These are phyloP conservation scores for Pythium aphanidermatum DNA, from an alignment of 352 stramenopile genomes.

Conservation along the genomic window DNA sequence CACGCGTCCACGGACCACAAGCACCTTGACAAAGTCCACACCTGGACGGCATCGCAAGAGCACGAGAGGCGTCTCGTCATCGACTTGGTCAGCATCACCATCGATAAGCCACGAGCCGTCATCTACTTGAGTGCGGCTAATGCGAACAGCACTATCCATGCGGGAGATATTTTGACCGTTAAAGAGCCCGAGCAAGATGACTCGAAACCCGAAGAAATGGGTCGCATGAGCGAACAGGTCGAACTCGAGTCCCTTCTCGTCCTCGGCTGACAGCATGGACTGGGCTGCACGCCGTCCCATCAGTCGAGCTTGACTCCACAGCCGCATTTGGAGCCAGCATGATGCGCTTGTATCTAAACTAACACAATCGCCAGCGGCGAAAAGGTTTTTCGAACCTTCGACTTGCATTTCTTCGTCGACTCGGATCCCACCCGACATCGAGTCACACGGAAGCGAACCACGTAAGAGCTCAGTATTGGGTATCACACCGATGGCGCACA, in stretches of 20 bases:
- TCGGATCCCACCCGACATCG: too few species aligned
- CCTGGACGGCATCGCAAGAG: constrained; percentile 22
- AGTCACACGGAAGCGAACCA: too few species aligned
- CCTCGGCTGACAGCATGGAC: constrained; percentile 20
- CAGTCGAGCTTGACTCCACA: constrained; percentile 5
- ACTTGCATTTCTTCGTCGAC: too few species aligned
- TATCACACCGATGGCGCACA: too few species aligned
- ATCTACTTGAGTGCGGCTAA: not conserved
- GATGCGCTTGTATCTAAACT: not conserved
- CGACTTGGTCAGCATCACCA: not conserved
- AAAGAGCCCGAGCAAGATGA: constrained; percentile 26
- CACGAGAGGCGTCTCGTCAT: constrained; percentile 18
- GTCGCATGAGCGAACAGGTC: constrained; percentile 31
- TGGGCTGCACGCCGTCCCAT: constrained; percentile 16
- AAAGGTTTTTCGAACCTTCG: not conserved
- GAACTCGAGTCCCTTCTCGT: constrained; percentile 25
- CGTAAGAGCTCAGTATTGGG: too few species aligned
- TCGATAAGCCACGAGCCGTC: not conserved
- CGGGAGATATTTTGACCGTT: constrained; percentile 26
- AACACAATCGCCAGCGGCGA: constrained; percentile 5
- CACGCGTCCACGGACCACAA: constrained; percentile 19
- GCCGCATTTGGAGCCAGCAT: constrained; percentile 8
- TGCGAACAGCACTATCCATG: not conserved
- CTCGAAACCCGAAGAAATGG: constrained; percentile 27
- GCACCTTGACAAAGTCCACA: constrained; percentile 34